Percentiles rank a stretch among this genome's conserved stretches.
Conservation (phyloP, 1,284 basidiomycete genomes). For the Coriolopsis trogii region DNA sequence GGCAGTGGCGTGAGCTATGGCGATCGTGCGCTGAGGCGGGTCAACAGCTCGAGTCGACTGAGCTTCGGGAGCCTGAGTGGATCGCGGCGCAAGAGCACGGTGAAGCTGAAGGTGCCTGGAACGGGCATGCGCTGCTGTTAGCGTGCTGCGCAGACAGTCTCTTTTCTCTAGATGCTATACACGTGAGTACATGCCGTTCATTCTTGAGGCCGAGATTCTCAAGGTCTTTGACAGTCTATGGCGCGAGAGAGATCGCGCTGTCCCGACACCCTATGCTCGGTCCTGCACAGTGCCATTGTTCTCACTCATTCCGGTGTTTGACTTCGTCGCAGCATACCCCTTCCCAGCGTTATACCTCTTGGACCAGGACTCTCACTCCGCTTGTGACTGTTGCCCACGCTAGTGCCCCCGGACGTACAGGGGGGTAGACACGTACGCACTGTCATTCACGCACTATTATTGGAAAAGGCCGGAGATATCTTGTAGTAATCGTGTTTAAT, state of each 20-base stretch:
- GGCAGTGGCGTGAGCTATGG: slow-evolving; percentile 97
- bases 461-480: slow-evolving; percentile 20
- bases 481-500: slow-evolving; percentile 26
- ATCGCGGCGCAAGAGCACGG: slow-evolving; percentile 55
- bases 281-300: slow-evolving; percentile 1
- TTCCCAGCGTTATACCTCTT: slow-evolving; percentile 28
- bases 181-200: slow-evolving; percentile 13
- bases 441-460: slow-evolving; percentile 12
- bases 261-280: neutral
- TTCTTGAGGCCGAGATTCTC: slow-evolving; percentile 13
- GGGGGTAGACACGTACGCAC: slow-evolving; percentile 22
- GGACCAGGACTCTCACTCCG: slow-evolving; percentile 20
- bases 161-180: slow-evolving; percentile 9
- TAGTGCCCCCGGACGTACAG: slow-evolving; percentile 8
- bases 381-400: slow-evolving; percentile 22
- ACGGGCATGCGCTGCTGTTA: slow-evolving; percentile 43
- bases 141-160: slow-evolving; percentile 7
- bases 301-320: slow-evolving; percentile 22
- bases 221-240: slow-evolving; percentile 12
- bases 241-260: neutral
- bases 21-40: slow-evolving; percentile 86
- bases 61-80: slow-evolving; percentile 80
- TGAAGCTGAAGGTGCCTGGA: slow-evolving; percentile 64
- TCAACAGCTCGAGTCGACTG: slow-evolving; percentile 81
- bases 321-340: slow-evolving; percentile 24